Base-by-base conservation (phyloP, 352 stramenopile species). In the Phytophthora palmivora region DNA sequence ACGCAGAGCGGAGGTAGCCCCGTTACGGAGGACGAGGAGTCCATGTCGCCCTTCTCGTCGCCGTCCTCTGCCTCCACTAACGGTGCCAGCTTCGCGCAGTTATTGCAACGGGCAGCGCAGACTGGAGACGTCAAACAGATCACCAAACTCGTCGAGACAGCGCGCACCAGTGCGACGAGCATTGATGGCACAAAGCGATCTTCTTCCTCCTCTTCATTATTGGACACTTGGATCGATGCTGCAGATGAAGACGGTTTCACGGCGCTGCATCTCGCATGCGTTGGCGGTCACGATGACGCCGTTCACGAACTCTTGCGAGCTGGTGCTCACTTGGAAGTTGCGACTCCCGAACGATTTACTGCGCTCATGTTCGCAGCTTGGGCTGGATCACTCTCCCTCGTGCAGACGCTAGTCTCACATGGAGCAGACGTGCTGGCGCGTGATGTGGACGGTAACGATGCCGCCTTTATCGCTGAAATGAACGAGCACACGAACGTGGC, bases 161-260 rank as follows among this genome's bases (percentile, higher is more conserved):
- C 63, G 18, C 56, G 48, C 37, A 66, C 54, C 43, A 67, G 62
- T 36, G 57, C 55, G 26, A 61, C 62, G 37, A 67, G 58, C 53
- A 51, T 67, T 53, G 54, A 65, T n/a, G 42, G 65, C 46, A 37
- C 51, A 9, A 72, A 72, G 44, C 36, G 38, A 16, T 43, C 32
- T n/a, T 72, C 57, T 24, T 63, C 44, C 18, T 70, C 60, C 18
- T 70, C 50, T 36, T 67, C 41, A 16, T 63, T n/a, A n/a, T n/a
- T 42, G 7, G 59, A 45, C 24, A 9, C 51, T 22, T 76, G 67
- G 67, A 32, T 76, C 24, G 69, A 86, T 51, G 53, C 47, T 44
- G 58, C 74, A 34, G 76, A 86, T 34, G 65, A 79, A 44, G 76
- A 89, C 24, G 79, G 79, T 16, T 85, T 89, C 44, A 87, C 79